Evolutionary conservation across 805 yeast species (phyloP), one percentile per base, ranked within the genome.

Genomic region (Candida stauntonica): DNA sequence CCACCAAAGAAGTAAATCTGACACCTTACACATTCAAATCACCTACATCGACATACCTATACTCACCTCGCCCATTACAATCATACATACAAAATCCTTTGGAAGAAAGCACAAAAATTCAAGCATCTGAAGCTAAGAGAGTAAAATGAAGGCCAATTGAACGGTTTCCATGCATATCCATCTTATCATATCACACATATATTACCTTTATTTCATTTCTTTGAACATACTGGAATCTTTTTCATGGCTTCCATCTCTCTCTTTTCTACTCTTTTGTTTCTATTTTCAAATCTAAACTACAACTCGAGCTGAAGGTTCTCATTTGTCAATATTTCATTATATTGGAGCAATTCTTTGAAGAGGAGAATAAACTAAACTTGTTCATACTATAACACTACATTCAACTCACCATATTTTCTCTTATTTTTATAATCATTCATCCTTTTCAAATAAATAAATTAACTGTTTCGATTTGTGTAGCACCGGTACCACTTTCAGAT

Each of bases 1-100:
- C 96, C 95, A 62, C 96, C 96, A 69, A 85, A 79, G 71, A 80
- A 80, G 63, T 71, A 63, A 61, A 39, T 30, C 16, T 31, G 19
- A 8, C 7, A 21, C 24, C 24, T n/a, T n/a, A 11, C 24, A 21
- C 24, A 21, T 21, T 21, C 24, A 21, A 8, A 21, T 8, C 24
- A 21, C 24, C 24, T 8, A 8, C 24, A 21, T 11, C 24, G 11
- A 7, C 7, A 21, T 11, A 11, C 24, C 11, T 11, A 21, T 21
- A n/a, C n/a, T n/a, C n/a, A n/a, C n/a, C n/a, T 21, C 7, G 7
- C 24, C 24, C 24, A 21, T 21, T 11, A 7, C 11, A 7, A 21
- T 21, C 24, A 21, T 21, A 21, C 24, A 21, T 8, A 21, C 24
- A 21, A n/a, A n/a, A n/a, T n/a, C n/a, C n/a, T n/a, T n/a, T n/a